These are phyloP conservation scores for Fraxinus pennsylvanica DNA, from an alignment of 257 asterid species.

Conservation along the genomic window DNA sequence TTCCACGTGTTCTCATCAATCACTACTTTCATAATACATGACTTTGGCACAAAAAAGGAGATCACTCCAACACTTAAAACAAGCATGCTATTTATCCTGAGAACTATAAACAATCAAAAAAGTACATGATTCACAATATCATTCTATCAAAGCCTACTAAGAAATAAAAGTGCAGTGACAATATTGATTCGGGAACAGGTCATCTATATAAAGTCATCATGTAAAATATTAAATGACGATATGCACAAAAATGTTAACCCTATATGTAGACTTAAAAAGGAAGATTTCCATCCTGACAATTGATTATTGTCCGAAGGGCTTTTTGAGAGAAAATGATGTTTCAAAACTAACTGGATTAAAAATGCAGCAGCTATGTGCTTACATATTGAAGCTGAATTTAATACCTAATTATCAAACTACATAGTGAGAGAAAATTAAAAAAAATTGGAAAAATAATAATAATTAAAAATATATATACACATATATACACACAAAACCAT, in stretches of 20 bases:
- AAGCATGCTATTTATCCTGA: neutral
- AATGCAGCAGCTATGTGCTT: constrained; percentile 3
- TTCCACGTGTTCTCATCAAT: neutral
- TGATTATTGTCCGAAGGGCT: neutral
- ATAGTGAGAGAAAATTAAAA: neutral
- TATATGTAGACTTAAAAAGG: neutral
- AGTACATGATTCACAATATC: neutral
- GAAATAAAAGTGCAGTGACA: neutral
- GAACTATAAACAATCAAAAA: neutral
- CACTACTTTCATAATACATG: neutral
- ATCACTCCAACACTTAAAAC: neutral
- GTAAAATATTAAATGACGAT: neutral
- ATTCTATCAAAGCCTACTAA: neutral
- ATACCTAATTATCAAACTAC: neutral
- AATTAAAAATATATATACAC: too few species aligned
- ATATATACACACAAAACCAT: neutral
- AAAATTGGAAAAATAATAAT: neutral
- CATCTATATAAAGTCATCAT: neutral
- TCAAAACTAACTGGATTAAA: neutral
- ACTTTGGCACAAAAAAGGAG: neutral
- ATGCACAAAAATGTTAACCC: neutral
- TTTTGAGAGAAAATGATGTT: neutral
- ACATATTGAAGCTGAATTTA: neutral
- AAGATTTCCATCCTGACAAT: neutral
- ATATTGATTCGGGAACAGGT: neutral